phyloP scores from a whole-genome alignment of 306 rosid species.

The Mimosa bimucronata region DNA sequence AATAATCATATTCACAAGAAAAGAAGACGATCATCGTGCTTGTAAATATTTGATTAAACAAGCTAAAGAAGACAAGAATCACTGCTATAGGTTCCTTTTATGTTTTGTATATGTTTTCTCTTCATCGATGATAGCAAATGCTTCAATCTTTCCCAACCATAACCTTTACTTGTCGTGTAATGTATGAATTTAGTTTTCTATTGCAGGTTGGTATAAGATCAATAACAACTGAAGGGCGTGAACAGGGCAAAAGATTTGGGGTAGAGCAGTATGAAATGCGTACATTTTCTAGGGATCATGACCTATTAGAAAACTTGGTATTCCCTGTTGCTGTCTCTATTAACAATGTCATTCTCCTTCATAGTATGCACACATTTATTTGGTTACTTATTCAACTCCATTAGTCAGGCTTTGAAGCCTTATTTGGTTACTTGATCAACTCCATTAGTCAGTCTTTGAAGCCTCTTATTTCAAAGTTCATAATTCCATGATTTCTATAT shows the following conservation, averaged over 20 bases:
- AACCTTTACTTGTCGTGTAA: neutral
- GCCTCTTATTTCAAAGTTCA: neutral
- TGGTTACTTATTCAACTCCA: neutral
- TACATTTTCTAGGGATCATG: conserved; percentile 77
- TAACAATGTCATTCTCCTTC: neutral
- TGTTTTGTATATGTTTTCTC: conserved; percentile 12
- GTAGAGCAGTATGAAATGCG: conserved; percentile 97
- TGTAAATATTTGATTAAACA: neutral
- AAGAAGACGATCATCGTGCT: neutral
- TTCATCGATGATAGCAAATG: neutral
- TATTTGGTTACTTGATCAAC: neutral
- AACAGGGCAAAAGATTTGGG: conserved; percentile 84
- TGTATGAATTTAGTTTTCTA: conserved; percentile 20
- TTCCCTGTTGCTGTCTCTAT: neutral
- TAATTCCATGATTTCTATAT: conserved; percentile 24
- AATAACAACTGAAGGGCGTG: conserved; percentile 83
- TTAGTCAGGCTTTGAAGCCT: neutral
- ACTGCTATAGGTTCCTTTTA: neutral
- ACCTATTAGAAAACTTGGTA: conserved; percentile 82
- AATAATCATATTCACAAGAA: neutral
- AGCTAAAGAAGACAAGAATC: neutral
- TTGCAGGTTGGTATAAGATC: conserved; percentile 93
- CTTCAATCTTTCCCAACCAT: neutral
- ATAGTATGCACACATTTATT: neutral
- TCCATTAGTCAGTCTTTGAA: neutral